Conservation (phyloP, 2,329 filamentous ascomycete species). For the Stachybotrys echinatus region DNA sequence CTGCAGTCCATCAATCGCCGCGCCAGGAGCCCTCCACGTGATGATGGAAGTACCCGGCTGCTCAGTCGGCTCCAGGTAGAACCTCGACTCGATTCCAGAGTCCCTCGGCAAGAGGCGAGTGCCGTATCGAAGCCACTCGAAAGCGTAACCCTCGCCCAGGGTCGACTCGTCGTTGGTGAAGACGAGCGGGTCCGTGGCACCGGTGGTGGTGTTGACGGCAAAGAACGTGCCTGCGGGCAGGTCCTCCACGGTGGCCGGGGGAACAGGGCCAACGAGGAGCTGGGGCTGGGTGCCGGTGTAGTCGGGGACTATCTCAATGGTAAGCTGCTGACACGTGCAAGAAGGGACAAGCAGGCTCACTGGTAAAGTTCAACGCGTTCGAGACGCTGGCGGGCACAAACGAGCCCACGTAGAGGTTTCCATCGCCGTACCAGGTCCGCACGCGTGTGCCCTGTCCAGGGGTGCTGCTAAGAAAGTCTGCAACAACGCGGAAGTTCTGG, state of each 20-base stretch:
- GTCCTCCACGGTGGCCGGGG: constrained; percentile 2
- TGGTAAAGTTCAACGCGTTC: constrained; percentile 4
- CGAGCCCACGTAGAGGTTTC: constrained; percentile 4
- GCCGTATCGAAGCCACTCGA: constrained; percentile 4
- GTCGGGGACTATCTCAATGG: constrained; percentile 4
- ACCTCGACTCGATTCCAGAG: not conserved
- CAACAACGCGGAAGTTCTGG: constrained; percentile 5
- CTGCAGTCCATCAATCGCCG: not conserved
- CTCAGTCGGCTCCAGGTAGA: constrained; percentile 5
- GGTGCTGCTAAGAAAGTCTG: not conserved
- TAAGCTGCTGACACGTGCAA: not conserved
- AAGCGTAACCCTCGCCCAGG: constrained; percentile 1
- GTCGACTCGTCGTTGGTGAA: constrained; percentile 3
- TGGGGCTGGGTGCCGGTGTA: constrained; percentile 1
- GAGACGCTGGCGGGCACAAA: not conserved
- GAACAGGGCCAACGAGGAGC: constrained; percentile 1
- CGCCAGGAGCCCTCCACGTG: constrained; percentile 1
- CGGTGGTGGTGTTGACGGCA: constrained; percentile 6
- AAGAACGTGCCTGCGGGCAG: constrained; percentile 4
- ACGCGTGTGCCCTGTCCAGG: not conserved
- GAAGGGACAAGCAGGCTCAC: not conserved
- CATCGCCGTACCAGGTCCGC: constrained; percentile 6
- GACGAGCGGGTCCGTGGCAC: constrained; percentile 4
- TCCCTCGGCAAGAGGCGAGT: not conserved
- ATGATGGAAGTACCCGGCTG: not conserved